Evolutionary conservation across 1,284 basidiomycete species (phyloP), one percentile per base, ranked within the genome.

Genomic region (Wolfiporia cocos): DNA sequence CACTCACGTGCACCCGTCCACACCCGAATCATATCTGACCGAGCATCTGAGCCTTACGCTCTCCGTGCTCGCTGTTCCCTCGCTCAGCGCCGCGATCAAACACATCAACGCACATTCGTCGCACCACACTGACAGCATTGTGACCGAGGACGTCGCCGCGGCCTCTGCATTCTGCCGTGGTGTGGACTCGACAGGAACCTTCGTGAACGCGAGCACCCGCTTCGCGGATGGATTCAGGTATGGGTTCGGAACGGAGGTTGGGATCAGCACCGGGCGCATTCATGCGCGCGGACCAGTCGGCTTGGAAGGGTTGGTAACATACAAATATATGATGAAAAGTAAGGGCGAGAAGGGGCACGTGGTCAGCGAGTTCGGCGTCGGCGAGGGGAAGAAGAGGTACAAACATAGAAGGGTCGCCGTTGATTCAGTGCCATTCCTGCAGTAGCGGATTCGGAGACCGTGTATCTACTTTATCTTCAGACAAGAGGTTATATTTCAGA

Each of bases 211-310:
- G 3, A 90, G 85, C 50, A 96, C 96, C 6, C 78, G 96, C 35
- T 99, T 99, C 58, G 88, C 94, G 0, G 96, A 99, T 63, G 96
- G 96, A 1, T 98, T 95, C 66, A 69, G 96, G 43, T 99, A 93
- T 63, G 96, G 96, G 0, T 91, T 97, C 51, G 96, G 96, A 1
- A 95, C 96, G 2, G 96, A 99, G 65, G 95, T 99, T 1, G 96
- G 96, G 7, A 97, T 99, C 58, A 89, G 86, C 59, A 99, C 96
- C 0, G 93, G 93, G 2, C 85, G 91, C 55, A 97, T 96, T 41
- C 96, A 99, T 58, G 95, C 96, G 2, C 73, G 96, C 22, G 96
- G 96, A 2, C 96, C 96, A 0, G 96, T 99, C 1, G 96, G 96
- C 0, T 69, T 99, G 40, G 93, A 98, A 51, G 96, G 96, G 1